phyloP scores from a whole-genome alignment of 495 filamentous ascomycete genomes.

The Tuber microsphaerosporum region DNA sequence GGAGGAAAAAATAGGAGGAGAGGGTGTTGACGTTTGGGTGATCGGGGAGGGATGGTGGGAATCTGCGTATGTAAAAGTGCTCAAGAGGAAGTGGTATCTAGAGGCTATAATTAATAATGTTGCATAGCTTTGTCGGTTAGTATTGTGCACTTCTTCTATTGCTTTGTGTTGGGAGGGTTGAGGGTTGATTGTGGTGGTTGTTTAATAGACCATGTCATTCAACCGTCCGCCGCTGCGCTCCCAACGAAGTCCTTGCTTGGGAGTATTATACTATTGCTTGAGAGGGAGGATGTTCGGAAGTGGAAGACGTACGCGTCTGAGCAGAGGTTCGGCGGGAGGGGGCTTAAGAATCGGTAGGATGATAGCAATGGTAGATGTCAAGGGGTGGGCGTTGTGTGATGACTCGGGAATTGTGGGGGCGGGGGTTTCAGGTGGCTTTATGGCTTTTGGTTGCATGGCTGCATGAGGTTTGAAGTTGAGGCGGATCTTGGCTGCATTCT shows the following conservation, averaged over 20 bases:
- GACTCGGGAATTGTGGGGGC: not conserved
- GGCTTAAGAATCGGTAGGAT: slow-evolving; percentile 46
- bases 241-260: slow-evolving; percentile 71
- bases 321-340: slow-evolving; percentile 45
- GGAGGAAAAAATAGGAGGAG: too few relatives aligned
- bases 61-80: slow-evolving; percentile 58
- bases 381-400: not conserved
- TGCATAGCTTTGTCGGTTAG: slow-evolving; percentile 70
- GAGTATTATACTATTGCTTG: slow-evolving; percentile 62
- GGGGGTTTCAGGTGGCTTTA: not conserved
- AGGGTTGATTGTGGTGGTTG: not conserved
- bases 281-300: slow-evolving; percentile 62
- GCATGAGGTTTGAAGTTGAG: not conserved
- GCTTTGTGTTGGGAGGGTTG: not conserved
- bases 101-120: slow-evolving; percentile 69
- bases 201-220: slow-evolving; percentile 60
- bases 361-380: not conserved
- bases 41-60: slow-evolving; percentile 11
- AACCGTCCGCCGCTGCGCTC: slow-evolving; percentile 70
- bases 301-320: slow-evolving; percentile 51
- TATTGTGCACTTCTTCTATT: not conserved
- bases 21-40: not conserved
- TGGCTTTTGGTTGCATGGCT: not conserved
- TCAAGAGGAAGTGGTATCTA: slow-evolving; percentile 74
- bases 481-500: not conserved